Conservation (phyloP, 2,329 filamentous ascomycete species). For the Thermothelomyces thermophilus region DNA sequence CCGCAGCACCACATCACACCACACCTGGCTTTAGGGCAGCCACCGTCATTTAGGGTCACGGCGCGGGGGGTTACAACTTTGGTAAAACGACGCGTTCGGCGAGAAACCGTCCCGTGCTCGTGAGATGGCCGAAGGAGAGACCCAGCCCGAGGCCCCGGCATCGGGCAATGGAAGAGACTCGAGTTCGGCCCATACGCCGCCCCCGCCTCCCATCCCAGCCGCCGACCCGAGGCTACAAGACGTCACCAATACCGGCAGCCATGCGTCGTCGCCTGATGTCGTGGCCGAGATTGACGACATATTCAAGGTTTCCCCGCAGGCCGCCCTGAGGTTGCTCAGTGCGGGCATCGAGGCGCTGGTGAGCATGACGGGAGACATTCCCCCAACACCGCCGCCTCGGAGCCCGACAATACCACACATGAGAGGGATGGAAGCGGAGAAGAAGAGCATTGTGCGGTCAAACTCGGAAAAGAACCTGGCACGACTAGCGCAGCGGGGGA, state of each 20-base stretch:
- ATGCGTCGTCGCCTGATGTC: conserved; percentile 25
- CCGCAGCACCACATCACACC: neutral
- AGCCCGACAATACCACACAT: conserved; percentile 58
- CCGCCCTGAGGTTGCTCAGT: conserved; percentile 74
- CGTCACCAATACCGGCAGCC: conserved; percentile 9
- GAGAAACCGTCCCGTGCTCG: neutral
- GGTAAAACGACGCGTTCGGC: no score
- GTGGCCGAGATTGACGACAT: conserved; percentile 52
- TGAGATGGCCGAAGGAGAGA: conserved; percentile 16
- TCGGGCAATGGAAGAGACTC: conserved; percentile 19
- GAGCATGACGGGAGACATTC: conserved; percentile 67
- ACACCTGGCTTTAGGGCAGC: no score
- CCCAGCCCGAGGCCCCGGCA: conserved; percentile 2
- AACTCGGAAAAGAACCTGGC: conserved; percentile 50
- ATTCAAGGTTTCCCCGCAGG: conserved; percentile 63
- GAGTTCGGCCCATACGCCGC: conserved; percentile 29
- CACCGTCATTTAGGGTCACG: no score
- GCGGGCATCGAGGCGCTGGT: conserved; percentile 65
- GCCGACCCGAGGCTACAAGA: conserved; percentile 31
- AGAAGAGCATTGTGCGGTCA: conserved; percentile 52
- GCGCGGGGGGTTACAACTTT: no score
- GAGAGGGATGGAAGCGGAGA: conserved; percentile 56
- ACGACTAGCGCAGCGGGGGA: conserved; percentile 37
- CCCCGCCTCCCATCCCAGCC: conserved; percentile 34
- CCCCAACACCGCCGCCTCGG: conserved; percentile 67